Evolutionary conservation across 768 basidiomycete species (phyloP).

Genomic region (Trametes meyenii): DNA sequence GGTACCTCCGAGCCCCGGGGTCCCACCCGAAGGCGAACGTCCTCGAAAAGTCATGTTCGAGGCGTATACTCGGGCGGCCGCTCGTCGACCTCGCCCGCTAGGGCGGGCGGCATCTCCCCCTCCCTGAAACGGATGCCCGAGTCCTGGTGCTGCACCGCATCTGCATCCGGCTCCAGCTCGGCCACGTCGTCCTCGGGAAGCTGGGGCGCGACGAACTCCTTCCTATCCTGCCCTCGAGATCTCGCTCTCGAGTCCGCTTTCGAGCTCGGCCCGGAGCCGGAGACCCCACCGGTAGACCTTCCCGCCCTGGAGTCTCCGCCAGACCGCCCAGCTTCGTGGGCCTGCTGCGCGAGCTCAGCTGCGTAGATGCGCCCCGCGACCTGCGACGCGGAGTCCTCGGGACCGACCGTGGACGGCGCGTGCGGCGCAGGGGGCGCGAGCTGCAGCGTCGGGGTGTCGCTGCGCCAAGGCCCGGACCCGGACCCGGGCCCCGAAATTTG

Average conservation of each 20-base stretch:
- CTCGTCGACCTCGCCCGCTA: neutral
- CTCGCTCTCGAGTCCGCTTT: neutral
- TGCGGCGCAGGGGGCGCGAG: neutral
- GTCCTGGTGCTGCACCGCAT: conserved; percentile 19
- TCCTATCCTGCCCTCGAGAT: conserved; percentile 7
- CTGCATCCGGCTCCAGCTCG: conserved; percentile 8
- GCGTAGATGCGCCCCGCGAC: conserved; percentile 17
- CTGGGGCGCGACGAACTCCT: neutral
- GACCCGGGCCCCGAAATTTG: neutral
- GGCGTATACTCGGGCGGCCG: conserved; percentile 11
- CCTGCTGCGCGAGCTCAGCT: conserved; percentile 10
- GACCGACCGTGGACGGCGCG: conserved; percentile 6
- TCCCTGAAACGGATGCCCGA: conserved; percentile 20
- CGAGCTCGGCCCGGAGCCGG: conserved; percentile 1
- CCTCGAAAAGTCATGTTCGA: neutral
- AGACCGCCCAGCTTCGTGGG: no score
- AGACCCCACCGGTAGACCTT: neutral
- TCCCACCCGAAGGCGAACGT: neutral
- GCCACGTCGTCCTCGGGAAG: conserved; percentile 8
- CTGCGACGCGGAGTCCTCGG: conserved; percentile 17
- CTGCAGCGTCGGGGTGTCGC: neutral
- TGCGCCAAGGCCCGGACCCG: neutral
- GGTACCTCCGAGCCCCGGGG: neutral
- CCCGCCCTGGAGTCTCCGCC: neutral
- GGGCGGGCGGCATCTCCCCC: conserved; percentile 1